Conservation (phyloP, 2,329 filamentous ascomycete species). For the Botryotinia globosa region DNA sequence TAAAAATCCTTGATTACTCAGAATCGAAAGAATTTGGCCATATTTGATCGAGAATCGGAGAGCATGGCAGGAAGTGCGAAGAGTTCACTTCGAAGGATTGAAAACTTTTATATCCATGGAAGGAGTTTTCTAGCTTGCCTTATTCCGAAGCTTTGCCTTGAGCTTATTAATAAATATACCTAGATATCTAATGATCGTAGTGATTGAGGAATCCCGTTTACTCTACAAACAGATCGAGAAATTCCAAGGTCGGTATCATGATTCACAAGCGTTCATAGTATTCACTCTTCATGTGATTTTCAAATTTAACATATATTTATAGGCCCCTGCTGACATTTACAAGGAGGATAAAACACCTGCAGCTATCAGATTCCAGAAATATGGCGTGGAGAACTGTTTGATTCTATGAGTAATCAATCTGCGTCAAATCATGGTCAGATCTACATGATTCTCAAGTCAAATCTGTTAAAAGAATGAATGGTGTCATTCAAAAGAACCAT, state of each 20-base stretch:
- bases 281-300: neutral
- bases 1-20: neutral
- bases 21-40: neutral
- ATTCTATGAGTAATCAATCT: neutral
- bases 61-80: neutral
- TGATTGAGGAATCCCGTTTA: neutral
- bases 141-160: neutral
- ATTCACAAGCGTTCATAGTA: neutral
- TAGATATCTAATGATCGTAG: neutral
- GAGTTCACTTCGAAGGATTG: neutral
- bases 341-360: neutral
- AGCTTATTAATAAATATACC: neutral
- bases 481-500: no score
- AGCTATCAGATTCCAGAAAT: no score
- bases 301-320: neutral
- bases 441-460: accelerated
- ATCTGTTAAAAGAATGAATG: neutral
- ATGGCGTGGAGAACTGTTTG: neutral
- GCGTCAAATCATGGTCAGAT: accelerated
- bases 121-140: accelerated
- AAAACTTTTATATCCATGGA: neutral
- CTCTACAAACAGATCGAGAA: neutral
- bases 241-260: neutral
- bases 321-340: accelerated
- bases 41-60: neutral